Percentiles rank a stretch among this genome's conserved stretches.
Conservation (phyloP, 768 basidiomycete genomes). For the Tremella fuciformis region DNA sequence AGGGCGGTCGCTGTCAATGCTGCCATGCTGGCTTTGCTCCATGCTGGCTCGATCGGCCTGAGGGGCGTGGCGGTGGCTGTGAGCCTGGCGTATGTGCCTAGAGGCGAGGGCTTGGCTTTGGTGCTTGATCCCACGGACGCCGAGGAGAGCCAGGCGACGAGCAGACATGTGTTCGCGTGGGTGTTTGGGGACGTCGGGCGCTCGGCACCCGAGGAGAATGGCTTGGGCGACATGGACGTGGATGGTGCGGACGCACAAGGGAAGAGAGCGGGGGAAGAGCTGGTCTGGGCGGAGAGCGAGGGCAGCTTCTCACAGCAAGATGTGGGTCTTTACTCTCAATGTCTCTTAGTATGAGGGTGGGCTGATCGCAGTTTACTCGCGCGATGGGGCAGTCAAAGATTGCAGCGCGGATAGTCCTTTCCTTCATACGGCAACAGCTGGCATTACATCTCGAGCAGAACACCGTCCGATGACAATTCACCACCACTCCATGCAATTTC, state of each 20-base stretch:
- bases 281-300: slow-evolving; percentile 46
- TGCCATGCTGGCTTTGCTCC: slow-evolving; percentile 46
- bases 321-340: slow-evolving; percentile 17
- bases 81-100: slow-evolving; percentile 22
- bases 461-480: slow-evolving; percentile 1
- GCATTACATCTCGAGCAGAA: slow-evolving; percentile 15
- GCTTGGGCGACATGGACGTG: slow-evolving; percentile 17
- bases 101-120: slow-evolving; percentile 21
- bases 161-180: slow-evolving; percentile 44
- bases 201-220: not conserved
- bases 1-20: slow-evolving; percentile 52
- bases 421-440: slow-evolving; percentile 15
- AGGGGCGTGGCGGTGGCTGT: slow-evolving; percentile 46
- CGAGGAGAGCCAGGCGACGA: slow-evolving; percentile 42
- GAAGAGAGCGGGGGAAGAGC: slow-evolving; percentile 21
- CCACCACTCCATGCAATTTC: not conserved
- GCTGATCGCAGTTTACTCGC: slow-evolving; percentile 19
- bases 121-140: slow-evolving; percentile 49
- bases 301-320: slow-evolving; percentile 34
- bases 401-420: slow-evolving; percentile 23
- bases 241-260: slow-evolving; percentile 4
- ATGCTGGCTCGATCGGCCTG: slow-evolving; percentile 47
- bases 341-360: not conserved
- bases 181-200: slow-evolving; percentile 36
- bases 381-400: slow-evolving; percentile 24